Conservation (phyloP, 2,329 filamentous ascomycete genomes). For the Diaporthe sp. region DNA sequence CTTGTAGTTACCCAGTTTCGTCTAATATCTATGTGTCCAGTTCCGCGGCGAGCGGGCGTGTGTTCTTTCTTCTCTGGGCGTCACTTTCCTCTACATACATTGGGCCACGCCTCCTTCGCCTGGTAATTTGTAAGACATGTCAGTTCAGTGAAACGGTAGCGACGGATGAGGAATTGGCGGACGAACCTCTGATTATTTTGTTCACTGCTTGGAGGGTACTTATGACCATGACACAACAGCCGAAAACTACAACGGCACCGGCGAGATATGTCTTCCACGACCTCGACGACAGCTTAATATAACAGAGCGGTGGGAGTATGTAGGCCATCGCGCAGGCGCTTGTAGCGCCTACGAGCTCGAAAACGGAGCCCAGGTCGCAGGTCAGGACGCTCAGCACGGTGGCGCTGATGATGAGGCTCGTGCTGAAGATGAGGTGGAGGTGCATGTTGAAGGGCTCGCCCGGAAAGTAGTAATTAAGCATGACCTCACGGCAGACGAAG, state of each 20-base stretch:
- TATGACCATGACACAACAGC: constrained; percentile 44
- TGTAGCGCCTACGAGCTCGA: constrained; percentile 95
- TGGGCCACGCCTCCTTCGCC: constrained; percentile 43
- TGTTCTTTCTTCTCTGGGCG: not conserved
- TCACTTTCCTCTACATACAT: constrained; percentile 38
- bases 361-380: constrained; percentile 93
- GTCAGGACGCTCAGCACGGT: constrained; percentile 84
- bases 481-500: constrained; percentile 97
- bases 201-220: constrained; percentile 43
- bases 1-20: constrained; percentile 7
- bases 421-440: constrained; percentile 88
- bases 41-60: not conserved
- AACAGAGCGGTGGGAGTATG: constrained; percentile 93
- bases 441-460: constrained; percentile 81
- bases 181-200: constrained; percentile 44
- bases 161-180: not conserved
- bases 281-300: constrained; percentile 87
- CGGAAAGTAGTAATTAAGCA: constrained; percentile 84
- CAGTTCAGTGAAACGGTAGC: not conserved
- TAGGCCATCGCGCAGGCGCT: constrained; percentile 95
- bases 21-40: constrained; percentile 15
- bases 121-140: constrained; percentile 18
- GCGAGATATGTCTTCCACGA: constrained; percentile 46
- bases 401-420: constrained; percentile 81
- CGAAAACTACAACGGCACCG: constrained; percentile 42